phyloP scores from a whole-genome alignment of 257 asterid species.

The Nicotiana attenuata region DNA sequence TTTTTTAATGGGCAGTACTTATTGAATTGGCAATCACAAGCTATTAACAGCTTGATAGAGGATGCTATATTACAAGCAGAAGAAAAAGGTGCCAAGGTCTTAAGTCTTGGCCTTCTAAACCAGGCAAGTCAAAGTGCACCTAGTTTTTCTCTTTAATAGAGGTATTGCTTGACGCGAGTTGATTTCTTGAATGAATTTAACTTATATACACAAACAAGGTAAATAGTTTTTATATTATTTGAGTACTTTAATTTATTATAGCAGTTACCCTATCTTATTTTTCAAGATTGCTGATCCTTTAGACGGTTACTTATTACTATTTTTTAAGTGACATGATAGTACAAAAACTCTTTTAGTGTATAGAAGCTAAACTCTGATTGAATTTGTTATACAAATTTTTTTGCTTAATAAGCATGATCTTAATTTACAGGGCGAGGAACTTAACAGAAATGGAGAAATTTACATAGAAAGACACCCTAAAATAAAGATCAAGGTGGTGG shows the following conservation, averaged over 20 bases:
- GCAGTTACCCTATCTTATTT: too few species aligned
- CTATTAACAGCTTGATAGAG: conserved; percentile 10
- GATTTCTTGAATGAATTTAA: not conserved
- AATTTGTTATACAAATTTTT: too few species aligned
- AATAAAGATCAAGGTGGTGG: conserved; percentile 65
- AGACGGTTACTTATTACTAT: not conserved
- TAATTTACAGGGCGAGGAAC: conserved; percentile 50
- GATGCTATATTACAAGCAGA: conserved; percentile 10
- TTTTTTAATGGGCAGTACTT: not conserved
- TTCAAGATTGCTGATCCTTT: not conserved
- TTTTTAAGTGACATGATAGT: not conserved
- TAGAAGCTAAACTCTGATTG: not conserved
- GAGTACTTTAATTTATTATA: too few species aligned
- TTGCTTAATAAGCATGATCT: not conserved
- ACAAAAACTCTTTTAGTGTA: not conserved
- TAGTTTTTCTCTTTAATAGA: not conserved
- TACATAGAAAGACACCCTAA: conserved; percentile 51
- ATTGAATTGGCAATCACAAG: conserved; percentile 12
- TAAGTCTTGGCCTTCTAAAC: conserved; percentile 14
- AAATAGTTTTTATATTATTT: too few species aligned
- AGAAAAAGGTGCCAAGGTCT: conserved; percentile 7
- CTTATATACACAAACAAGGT: too few species aligned
- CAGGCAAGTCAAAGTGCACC: conserved; percentile 3
- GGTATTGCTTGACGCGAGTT: not conserved
- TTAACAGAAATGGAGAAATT: conserved; percentile 49